Conservation (phyloP, 441 rosid genomes). For the Erodium moschatum region DNA sequence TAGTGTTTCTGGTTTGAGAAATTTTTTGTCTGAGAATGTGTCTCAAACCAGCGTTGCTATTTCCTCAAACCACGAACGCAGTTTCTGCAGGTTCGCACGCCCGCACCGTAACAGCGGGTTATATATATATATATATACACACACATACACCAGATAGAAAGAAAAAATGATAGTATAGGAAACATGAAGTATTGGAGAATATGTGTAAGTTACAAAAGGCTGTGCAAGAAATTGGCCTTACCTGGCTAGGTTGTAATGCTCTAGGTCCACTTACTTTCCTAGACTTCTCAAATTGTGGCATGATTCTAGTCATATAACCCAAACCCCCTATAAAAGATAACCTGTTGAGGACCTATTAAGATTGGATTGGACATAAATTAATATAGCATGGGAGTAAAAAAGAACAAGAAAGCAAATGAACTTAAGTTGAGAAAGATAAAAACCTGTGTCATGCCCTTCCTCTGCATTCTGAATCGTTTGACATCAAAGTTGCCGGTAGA, state of each 20-base stretch:
- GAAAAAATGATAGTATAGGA: constrained; percentile 10
- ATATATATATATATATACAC: no score
- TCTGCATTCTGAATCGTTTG: constrained; percentile 88
- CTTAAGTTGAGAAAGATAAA: constrained; percentile 12
- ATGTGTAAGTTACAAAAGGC: neutral
- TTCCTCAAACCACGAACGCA: no score
- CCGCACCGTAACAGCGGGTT: no score
- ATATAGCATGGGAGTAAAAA: constrained; percentile 6
- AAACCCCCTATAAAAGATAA: constrained; percentile 69
- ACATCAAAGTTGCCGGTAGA: constrained; percentile 92
- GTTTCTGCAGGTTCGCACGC: no score
- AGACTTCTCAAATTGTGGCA: constrained; percentile 92
- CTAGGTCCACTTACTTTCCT: constrained; percentile 99
- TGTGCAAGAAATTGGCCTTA: constrained; percentile 25
- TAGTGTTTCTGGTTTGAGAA: no score
- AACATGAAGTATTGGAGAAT: neutral
- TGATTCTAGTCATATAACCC: constrained; percentile 78
- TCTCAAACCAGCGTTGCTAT: no score
- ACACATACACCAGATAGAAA: constrained; percentile 7
- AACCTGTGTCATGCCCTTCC: constrained; percentile 98
- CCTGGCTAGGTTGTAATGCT: constrained; percentile 99
- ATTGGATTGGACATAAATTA: constrained; percentile 19
- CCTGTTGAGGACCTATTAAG: constrained; percentile 57
- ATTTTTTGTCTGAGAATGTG: no score
- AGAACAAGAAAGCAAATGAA: constrained; percentile 13